phyloP scores from a whole-genome alignment of 164 flowering plant species.

The Akebia trifoliata region DNA sequence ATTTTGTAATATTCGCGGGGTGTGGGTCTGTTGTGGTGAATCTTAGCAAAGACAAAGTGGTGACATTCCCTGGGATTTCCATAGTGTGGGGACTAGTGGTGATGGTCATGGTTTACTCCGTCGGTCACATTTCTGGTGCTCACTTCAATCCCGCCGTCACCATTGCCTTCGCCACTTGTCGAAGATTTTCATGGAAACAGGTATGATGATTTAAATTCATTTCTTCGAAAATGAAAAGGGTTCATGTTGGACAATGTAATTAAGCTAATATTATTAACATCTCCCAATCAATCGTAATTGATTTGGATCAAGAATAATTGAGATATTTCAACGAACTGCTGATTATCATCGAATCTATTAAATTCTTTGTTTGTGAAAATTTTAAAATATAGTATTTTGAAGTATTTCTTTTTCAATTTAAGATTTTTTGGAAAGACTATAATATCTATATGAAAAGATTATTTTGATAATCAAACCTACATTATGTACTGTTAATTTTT shows the following conservation, averaged over 20 bases:
- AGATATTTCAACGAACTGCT: no score
- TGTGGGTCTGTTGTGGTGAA: constrained; percentile 44
- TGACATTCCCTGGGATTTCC: constrained; percentile 45
- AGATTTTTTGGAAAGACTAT: no score
- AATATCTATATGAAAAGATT: no score
- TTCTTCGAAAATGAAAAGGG: background rate
- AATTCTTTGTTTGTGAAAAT: no score
- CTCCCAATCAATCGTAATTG: background rate
- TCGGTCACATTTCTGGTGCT: constrained; percentile 68
- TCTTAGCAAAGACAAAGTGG: constrained; percentile 27
- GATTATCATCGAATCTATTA: no score
- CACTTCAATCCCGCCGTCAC: constrained; percentile 69
- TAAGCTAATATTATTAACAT: no score
- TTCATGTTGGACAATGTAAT: no score
- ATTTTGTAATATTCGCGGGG: constrained; percentile 55
- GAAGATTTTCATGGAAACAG: constrained; percentile 54
- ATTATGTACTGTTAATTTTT: no score
- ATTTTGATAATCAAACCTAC: no score
- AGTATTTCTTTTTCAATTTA: no score
- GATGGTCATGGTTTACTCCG: constrained; percentile 53
- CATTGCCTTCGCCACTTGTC: constrained; percentile 48
- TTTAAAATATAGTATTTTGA: no score
- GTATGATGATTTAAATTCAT: no score
- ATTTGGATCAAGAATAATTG: background rate
- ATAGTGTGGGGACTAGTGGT: constrained; percentile 51